Conservation (phyloP, 139 green algal genomes). For the Monoraphidium neglectum region DNA sequence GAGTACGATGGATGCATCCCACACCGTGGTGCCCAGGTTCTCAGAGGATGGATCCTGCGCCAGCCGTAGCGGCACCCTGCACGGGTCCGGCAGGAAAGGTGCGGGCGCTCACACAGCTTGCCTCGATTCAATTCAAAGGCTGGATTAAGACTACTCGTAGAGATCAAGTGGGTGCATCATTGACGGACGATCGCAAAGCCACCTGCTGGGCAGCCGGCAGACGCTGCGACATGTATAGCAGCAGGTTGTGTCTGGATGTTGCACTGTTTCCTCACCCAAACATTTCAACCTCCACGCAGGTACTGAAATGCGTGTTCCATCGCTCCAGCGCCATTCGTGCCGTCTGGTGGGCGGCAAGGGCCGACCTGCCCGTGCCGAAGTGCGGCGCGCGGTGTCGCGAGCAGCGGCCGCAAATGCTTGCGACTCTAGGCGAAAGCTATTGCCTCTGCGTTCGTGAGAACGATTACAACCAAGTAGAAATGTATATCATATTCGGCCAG, state of each 20-base stretch:
- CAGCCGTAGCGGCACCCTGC: slow-evolving; percentile 59
- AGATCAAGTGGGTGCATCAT: background rate
- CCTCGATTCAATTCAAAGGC: background rate
- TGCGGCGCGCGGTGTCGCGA: too few species aligned
- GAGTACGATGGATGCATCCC: slow-evolving; percentile 90
- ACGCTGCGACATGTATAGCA: background rate
- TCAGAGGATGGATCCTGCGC: slow-evolving; percentile 78
- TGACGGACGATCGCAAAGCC: background rate
- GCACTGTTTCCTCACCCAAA: slow-evolving; percentile 34
- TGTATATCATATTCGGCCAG: too few species aligned
- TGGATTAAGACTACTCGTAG: background rate
- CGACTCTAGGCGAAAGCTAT: too few species aligned
- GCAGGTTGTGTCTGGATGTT: background rate
- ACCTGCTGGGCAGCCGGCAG: background rate
- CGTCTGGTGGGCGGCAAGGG: too few species aligned
- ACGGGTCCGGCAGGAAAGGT: background rate
- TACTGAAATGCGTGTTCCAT: slow-evolving; percentile 75
- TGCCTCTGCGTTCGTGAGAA: too few species aligned
- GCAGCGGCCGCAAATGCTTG: too few species aligned
- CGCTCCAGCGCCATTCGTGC: slow-evolving; percentile 50
- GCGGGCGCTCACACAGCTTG: background rate
- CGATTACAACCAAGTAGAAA: too few species aligned
- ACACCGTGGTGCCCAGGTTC: slow-evolving; percentile 91
- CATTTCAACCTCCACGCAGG: slow-evolving; percentile 61
- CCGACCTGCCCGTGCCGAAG: too few species aligned